Evolutionary conservation across 371 early-diverging fungal genomes (phyloP), one percentile per base, ranked within the genome.

Genomic region (Capniomyces stellatus): DNA sequence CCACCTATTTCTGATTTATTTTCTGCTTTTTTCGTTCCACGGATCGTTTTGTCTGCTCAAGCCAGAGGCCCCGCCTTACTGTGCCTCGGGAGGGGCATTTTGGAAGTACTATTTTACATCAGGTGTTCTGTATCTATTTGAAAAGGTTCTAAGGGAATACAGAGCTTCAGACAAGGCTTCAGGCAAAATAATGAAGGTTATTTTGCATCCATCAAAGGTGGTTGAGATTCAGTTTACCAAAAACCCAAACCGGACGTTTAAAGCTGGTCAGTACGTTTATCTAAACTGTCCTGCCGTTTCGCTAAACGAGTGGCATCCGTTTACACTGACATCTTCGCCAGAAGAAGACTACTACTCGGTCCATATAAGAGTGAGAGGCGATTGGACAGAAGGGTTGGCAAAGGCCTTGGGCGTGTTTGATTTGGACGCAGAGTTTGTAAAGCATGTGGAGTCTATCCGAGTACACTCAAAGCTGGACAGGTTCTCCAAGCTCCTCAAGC

Each of bases 321-420:
- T 88, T 64, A 89, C 90, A 18, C 73, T 89, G 28, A 89, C 90
- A 23, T 84, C 83, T 21, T 80, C 85, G n/a, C 89, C 88, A 1
- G 77, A 84, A 62, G 88, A 87, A 57, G 78, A 78, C 54, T 87
- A 78, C 58, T 60, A 84, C n/a, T 81, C 81, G 12, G 64, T 89
- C 35, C 90, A 89, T 61, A 77, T 89, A 47, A 77, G 85, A 58
- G 77, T 82, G 13, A 82, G 72, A 12, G 89, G 89, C 39, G 84
- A 87, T 71, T 89, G 83, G 76, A 89, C 90, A 74, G 76, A 39
- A 69, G 82, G 41, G 67, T 82, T 69, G 78, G 80, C 67, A 73
- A 76, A 12, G 63, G 75, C 58, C 61, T 75, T 62, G 79, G 85
- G 62, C n/a, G 30, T 44, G 3, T 13, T 23, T 18, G 51, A 51